A percentile compares a stretch with the other conserved stretches of the same genome.
Conservation (phyloP, 345 rosid genomes). For the Citrus reticulata region DNA sequence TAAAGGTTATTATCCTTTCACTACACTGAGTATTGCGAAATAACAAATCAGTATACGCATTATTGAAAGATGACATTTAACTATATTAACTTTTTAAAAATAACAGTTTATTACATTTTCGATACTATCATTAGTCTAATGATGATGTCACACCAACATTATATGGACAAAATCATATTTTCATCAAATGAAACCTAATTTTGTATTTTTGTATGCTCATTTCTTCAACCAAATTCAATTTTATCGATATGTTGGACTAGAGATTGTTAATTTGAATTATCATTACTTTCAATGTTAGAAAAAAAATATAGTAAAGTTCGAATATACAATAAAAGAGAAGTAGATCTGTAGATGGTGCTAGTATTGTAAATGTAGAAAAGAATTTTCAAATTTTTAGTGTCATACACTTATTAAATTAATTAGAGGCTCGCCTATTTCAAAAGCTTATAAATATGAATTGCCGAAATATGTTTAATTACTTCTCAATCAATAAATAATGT, state of each 20-base stretch:
- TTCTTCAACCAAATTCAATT: background rate
- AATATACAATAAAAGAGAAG: background rate
- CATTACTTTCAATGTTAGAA: background rate
- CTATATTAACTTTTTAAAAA: too few relatives aligned
- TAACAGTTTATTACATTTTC: too few relatives aligned
- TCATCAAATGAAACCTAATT: background rate
- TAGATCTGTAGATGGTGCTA: background rate
- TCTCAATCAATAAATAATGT: background rate
- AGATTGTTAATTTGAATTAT: background rate
- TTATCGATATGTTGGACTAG: background rate
- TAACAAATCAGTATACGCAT: too few relatives aligned
- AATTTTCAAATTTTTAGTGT: background rate
- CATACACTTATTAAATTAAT: background rate
- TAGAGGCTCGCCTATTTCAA: too few relatives aligned
- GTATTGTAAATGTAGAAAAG: too few relatives aligned
- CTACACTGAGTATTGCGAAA: too few relatives aligned
- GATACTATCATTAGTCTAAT: too few relatives aligned
- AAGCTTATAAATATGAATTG: background rate
- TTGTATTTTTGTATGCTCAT: background rate
- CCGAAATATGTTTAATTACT: background rate
- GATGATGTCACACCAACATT: too few relatives aligned
- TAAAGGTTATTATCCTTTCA: too few relatives aligned
- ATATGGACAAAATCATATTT: too few relatives aligned
- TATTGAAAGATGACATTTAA: too few relatives aligned
- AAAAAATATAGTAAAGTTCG: background rate